Base-by-base conservation (phyloP, 2,329 filamentous ascomycete species). In the Sporothrix globosa region DNA sequence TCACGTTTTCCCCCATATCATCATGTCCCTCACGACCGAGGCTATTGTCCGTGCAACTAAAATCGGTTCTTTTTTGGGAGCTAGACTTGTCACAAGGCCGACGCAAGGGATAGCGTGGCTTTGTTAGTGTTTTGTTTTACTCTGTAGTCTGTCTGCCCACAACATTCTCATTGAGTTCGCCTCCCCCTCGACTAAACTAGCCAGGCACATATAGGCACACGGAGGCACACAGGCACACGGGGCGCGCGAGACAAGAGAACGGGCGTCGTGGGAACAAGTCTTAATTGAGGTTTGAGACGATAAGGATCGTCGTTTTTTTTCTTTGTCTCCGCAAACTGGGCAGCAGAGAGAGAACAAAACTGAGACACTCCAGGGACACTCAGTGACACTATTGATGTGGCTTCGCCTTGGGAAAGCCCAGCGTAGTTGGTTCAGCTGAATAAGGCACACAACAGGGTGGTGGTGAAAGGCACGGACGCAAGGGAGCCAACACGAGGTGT, bases 171-270 rank as follows among this genome's bases (percentile, higher is more conserved):
- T 27, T 19, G 13, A 17, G 14, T 67, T 67, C 63, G 46, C 48
- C 63, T 67, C 48, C 63, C 63, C 50, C 63, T 67, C 48, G 48
- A 66, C 61, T 66, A 66, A 30, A 66, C 61, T 66, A 66, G 61
- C 61, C 61, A 66, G 61, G 61, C 44, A 34, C 30, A 34, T 34
- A 7, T 1, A 34, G 30, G 30, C 30, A 34, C 34, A 34, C 9
- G 34, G 6, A 34, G 34, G 34, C 34, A 34, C 34, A 34, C 7
- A 34, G 34, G 5, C 34, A 66, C 61, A 61, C 56, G 34, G 56
- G 19, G 56, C 19, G n/a, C 19, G 56, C 41, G 61, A 34, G 61
- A 48, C 41, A 65, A 50, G 24, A 65, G 19, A 65, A 27, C 30
- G 34, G 34, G 56, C n/a, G 34, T n/a, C 56, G 39, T 10, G 39